Conservation (phyloP, 2,329 filamentous ascomycete genomes). For the Diaporthe destruens region DNA sequence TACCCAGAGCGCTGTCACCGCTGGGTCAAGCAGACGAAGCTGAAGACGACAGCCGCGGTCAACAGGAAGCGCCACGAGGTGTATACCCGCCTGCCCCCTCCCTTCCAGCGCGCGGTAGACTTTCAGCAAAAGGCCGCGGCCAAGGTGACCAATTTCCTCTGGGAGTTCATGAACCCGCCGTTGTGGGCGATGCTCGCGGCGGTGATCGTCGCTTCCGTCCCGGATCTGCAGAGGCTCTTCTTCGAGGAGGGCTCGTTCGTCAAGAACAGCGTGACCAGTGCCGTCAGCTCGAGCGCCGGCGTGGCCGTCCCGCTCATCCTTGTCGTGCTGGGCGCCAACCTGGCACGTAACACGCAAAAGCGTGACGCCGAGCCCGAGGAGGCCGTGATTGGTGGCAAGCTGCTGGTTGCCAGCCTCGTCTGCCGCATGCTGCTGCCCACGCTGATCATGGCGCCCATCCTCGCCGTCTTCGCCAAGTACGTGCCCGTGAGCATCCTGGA, state of each 20-base stretch:
- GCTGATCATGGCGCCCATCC: constrained; percentile 88
- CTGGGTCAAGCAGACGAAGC: constrained; percentile 48
- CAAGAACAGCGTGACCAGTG: constrained; percentile 91
- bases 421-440: constrained; percentile 94
- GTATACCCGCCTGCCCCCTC: constrained; percentile 56
- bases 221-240: constrained; percentile 84
- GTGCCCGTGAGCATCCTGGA: constrained; percentile 94
- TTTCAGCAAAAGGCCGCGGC: constrained; percentile 51
- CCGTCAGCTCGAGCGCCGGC: constrained; percentile 84
- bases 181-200: constrained; percentile 96
- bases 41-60: constrained; percentile 34
- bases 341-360: constrained; percentile 90
- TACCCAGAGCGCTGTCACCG: constrained; percentile 54
- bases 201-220: constrained; percentile 91
- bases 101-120: constrained; percentile 54
- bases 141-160: constrained; percentile 74
- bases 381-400: constrained; percentile 74
- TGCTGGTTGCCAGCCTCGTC: constrained; percentile 87
- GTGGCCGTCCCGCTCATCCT: constrained; percentile 96
- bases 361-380: constrained; percentile 79
- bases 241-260: constrained; percentile 91
- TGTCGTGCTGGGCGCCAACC: constrained; percentile 93
- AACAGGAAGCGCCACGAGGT: constrained; percentile 44
- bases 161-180: constrained; percentile 98
- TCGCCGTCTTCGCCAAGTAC: constrained; percentile 90